Evolutionary conservation across 768 basidiomycete species (phyloP).

Genomic region (Phylloporus sp.): DNA sequence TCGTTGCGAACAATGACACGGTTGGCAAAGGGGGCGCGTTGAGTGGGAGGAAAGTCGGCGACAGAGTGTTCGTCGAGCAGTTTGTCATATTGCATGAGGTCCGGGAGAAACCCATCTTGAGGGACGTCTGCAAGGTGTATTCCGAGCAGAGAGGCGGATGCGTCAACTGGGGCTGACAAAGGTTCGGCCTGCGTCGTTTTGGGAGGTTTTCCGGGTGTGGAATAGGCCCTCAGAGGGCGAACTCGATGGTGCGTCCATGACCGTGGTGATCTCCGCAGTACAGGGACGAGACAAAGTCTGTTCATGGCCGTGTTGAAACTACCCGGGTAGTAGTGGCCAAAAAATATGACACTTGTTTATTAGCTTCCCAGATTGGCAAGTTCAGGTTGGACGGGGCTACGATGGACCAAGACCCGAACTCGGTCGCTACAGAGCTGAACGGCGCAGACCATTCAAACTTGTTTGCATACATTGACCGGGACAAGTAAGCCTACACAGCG

Average conservation of each 20-base stretch:
- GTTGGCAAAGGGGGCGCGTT: constrained; percentile 51
- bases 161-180: neutral
- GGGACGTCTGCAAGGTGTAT: constrained; percentile 18
- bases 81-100: constrained; percentile 60
- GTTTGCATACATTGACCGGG: constrained; percentile 56
- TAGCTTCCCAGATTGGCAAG: constrained; percentile 9
- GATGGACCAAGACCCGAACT: constrained; percentile 31
- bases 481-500: constrained; percentile 44
- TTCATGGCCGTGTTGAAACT: constrained; percentile 20
- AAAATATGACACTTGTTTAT: too few species aligned
- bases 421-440: constrained; percentile 41
- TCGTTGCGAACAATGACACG: constrained; percentile 67
- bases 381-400: constrained; percentile 1
- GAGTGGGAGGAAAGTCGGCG: constrained; percentile 47
- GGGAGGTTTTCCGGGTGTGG: constrained; percentile 7
- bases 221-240: constrained; percentile 10
- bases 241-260: constrained; percentile 1
- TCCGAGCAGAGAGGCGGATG: constrained; percentile 9
- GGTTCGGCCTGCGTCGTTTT: constrained; percentile 4
- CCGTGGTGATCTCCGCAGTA: constrained; percentile 10
- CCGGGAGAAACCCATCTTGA: constrained; percentile 39
- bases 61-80: constrained; percentile 58
- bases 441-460: constrained; percentile 51
- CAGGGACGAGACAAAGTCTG: constrained; percentile 16
- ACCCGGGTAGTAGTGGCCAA: neutral